Evolutionary conservation across 1,139 yeast genomes (phyloP).

Genomic region (Pichia sp.): DNA sequence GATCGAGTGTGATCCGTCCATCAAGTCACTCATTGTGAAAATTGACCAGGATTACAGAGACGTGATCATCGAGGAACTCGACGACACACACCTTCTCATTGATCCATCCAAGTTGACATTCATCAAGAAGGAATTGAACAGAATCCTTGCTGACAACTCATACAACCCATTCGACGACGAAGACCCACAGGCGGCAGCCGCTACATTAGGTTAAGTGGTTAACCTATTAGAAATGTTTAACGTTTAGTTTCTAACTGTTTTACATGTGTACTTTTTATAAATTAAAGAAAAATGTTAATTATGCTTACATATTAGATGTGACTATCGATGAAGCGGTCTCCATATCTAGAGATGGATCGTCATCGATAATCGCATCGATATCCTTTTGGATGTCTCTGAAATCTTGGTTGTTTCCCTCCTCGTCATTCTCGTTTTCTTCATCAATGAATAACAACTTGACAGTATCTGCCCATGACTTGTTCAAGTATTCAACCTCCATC

Average conservation of each 20-base stretch:
- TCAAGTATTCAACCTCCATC: slow-evolving; percentile 57
- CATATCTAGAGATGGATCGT: neutral
- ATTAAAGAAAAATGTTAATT: neutral
- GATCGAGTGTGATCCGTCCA: slow-evolving; percentile 72
- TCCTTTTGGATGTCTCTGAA: slow-evolving; percentile 10
- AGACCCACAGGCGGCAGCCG: slow-evolving; percentile 2
- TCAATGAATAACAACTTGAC: slow-evolving; percentile 34
- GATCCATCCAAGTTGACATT: slow-evolving; percentile 73
- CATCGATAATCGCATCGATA: slow-evolving; percentile 10
- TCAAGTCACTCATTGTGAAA: slow-evolving; percentile 78
- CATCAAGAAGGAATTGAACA: slow-evolving; percentile 75
- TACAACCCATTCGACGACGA: slow-evolving; percentile 82
- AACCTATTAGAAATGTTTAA: neutral
- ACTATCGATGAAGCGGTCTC: slow-evolving; percentile 4
- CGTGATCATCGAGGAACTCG: slow-evolving; percentile 74
- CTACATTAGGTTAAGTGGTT: neutral
- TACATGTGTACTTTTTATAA: neutral
- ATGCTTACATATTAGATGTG: neutral
- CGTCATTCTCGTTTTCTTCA: slow-evolving; percentile 16
- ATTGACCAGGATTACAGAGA: slow-evolving; percentile 74
- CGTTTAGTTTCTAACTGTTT: too few species aligned
- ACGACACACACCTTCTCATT: slow-evolving; percentile 84
- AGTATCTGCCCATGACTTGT: slow-evolving; percentile 47
- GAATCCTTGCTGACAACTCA: slow-evolving; percentile 74
- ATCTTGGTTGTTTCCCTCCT: slow-evolving; percentile 12